Conservation (phyloP, 257 asterid species). For the Solanum neorickii region DNA sequence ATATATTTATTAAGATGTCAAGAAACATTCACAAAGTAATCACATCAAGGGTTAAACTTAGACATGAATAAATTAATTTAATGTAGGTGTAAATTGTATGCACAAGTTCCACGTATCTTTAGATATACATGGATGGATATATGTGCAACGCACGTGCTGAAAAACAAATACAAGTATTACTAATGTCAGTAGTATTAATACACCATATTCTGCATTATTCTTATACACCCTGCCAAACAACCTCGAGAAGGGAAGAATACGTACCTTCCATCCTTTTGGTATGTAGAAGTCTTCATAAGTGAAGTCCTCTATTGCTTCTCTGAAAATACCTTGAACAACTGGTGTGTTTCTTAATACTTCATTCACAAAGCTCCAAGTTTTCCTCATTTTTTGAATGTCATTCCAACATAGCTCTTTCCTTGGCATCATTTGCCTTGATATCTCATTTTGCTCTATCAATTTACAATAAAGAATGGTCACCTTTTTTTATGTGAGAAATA, state of each 20-base stretch:
- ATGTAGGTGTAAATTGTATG: background rate
- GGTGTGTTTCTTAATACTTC: background rate
- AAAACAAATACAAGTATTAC: too few relatives aligned
- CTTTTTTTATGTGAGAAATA: too few relatives aligned
- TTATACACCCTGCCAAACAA: background rate
- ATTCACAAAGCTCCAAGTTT: background rate
- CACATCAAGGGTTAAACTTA: background rate
- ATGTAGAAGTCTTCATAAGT: background rate
- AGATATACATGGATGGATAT: background rate
- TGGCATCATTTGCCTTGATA: background rate
- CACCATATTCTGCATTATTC: background rate
- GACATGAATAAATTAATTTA: background rate
- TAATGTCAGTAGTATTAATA: background rate
- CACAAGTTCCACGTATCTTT: background rate
- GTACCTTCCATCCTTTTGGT: constrained; percentile 7
- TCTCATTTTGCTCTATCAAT: background rate
- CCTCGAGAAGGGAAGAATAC: background rate
- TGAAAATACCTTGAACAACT: background rate
- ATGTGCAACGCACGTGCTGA: background rate
- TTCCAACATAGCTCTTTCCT: background rate
- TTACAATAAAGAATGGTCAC: too few relatives aligned
- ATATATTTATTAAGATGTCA: background rate
- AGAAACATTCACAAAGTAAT: background rate
- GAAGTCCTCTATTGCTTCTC: background rate
- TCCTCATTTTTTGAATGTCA: background rate